Evolutionary conservation across 805 yeast species (phyloP).

Genomic region (Saccharomycopsis capsularis): DNA sequence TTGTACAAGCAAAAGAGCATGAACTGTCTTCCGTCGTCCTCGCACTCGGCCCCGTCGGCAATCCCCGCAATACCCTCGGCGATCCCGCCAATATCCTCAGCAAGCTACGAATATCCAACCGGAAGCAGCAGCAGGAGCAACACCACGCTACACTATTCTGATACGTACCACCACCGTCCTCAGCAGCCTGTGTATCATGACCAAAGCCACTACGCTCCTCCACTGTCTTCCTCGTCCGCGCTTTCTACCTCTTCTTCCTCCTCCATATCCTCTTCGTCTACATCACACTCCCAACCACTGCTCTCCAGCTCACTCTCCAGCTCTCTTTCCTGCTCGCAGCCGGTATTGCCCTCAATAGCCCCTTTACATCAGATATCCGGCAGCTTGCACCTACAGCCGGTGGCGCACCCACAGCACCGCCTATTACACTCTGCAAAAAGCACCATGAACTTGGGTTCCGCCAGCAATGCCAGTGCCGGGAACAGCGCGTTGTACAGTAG

Average conservation of each 20-base stretch:
- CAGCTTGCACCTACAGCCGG: neutral
- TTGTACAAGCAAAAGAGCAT: conserved; percentile 8
- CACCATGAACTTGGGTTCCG: neutral
- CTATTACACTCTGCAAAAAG: neutral
- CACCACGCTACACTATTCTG: too few relatives aligned
- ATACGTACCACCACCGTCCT: neutral
- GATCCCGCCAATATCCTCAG: neutral
- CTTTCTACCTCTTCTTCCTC: too few relatives aligned
- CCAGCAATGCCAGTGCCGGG: too few relatives aligned
- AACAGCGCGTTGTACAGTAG: too few relatives aligned
- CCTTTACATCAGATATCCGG: neutral
- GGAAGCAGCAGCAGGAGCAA: too few relatives aligned
- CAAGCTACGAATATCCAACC: too few relatives aligned
- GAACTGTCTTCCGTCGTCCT: neutral
- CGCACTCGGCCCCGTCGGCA: neutral
- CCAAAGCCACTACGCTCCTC: neutral
- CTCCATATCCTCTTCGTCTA: too few relatives aligned
- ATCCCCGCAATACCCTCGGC: neutral
- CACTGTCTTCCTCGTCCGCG: too few relatives aligned
- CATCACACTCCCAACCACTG: neutral
- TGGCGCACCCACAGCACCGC: neutral
- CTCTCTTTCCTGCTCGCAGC: too few relatives aligned
- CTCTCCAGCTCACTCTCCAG: neutral
- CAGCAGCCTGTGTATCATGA: neutral
- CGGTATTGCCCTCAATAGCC: too few relatives aligned